A percentile compares a stretch with the other conserved stretches of the same genome.
Evolutionary conservation across 805 yeast species (phyloP).

Genomic region (Cyberlindnera japonica): DNA sequence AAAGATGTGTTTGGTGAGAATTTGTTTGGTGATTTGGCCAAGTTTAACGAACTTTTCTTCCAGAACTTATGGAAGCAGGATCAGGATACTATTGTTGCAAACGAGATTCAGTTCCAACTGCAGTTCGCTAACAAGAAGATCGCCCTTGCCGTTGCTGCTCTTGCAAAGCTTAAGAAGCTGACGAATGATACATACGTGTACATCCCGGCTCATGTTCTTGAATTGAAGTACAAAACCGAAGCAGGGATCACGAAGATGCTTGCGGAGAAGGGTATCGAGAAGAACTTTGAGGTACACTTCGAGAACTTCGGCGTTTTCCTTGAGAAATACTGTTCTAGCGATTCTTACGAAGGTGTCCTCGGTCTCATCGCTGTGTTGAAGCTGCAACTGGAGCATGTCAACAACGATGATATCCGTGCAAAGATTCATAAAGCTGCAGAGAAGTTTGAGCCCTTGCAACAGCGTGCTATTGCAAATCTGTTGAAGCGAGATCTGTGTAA

Average conservation of each 20-base stretch:
- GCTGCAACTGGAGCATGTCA: slow-evolving; percentile 15
- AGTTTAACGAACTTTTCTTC: slow-evolving; percentile 42
- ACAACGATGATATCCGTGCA: slow-evolving; percentile 18
- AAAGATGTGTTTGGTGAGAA: slow-evolving; percentile 58
- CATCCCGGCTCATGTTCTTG: slow-evolving; percentile 20
- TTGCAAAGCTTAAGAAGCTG: slow-evolving; percentile 21
- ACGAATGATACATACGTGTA: slow-evolving; percentile 19
- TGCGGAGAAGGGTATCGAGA: slow-evolving; percentile 25
- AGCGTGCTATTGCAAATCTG: slow-evolving; percentile 12
- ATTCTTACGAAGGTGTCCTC: slow-evolving; percentile 11
- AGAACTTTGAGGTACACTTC: slow-evolving; percentile 23
- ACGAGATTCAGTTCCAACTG: slow-evolving; percentile 24
- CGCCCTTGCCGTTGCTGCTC: slow-evolving; percentile 22
- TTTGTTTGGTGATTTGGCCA: slow-evolving; percentile 40
- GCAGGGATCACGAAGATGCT: slow-evolving; percentile 24
- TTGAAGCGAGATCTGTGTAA: no score
- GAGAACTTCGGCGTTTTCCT: slow-evolving; percentile 14
- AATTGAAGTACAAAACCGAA: slow-evolving; percentile 21
- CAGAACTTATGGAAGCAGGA: slow-evolving; percentile 39
- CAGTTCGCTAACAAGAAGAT: slow-evolving; percentile 24
- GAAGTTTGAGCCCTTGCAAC: slow-evolving; percentile 22
- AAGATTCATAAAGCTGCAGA: slow-evolving; percentile 11
- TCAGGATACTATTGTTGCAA: slow-evolving; percentile 33
- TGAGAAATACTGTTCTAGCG: slow-evolving; percentile 12
- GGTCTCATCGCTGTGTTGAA: slow-evolving; percentile 19